These are phyloP conservation scores for Pseudogymnoascus sp. DNA, from an alignment of 2,329 filamentous ascomycete species.

Conservation along the genomic window DNA sequence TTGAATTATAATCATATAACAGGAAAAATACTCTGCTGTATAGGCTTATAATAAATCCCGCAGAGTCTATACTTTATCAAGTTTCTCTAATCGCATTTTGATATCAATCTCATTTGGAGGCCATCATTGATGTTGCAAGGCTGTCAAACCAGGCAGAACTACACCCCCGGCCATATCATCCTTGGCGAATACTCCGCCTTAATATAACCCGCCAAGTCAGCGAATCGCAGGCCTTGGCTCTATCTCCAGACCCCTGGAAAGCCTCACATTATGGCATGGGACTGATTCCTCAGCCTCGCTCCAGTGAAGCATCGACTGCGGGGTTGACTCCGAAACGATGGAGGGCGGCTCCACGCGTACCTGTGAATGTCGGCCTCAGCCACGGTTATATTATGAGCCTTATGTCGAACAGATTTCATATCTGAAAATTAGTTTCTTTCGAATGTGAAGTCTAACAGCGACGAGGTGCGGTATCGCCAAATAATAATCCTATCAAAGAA, in stretches of 20 bases:
- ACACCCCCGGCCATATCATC: not conserved
- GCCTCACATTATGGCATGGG: not conserved
- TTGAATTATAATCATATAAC: not conserved
- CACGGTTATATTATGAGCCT: not conserved
- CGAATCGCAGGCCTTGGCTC: not conserved
- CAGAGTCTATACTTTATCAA: not conserved
- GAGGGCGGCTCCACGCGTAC: not conserved
- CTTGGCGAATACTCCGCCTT: not conserved
- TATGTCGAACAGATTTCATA: not conserved
- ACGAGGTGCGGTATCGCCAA: not conserved
- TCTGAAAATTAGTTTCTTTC: not conserved
- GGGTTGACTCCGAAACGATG: not conserved
- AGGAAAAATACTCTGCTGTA: not conserved
- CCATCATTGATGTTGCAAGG: not conserved
- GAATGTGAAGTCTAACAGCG: not conserved
- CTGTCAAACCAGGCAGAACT: not conserved
- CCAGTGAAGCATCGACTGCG: not conserved
- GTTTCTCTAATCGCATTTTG: not conserved
- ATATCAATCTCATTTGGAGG: not conserved
- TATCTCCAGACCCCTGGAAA: not conserved
- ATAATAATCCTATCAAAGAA: not conserved
- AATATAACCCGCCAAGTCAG: not conserved
- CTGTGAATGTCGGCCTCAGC: not conserved
- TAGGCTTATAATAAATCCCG: not conserved
- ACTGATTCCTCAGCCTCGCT: not conserved